Percentiles rank a stretch among this genome's conserved stretches.
These are phyloP conservation scores for Curvularia spicifera DNA, from an alignment of 2,329 filamentous ascomycete species.

Conservation along the genomic window DNA sequence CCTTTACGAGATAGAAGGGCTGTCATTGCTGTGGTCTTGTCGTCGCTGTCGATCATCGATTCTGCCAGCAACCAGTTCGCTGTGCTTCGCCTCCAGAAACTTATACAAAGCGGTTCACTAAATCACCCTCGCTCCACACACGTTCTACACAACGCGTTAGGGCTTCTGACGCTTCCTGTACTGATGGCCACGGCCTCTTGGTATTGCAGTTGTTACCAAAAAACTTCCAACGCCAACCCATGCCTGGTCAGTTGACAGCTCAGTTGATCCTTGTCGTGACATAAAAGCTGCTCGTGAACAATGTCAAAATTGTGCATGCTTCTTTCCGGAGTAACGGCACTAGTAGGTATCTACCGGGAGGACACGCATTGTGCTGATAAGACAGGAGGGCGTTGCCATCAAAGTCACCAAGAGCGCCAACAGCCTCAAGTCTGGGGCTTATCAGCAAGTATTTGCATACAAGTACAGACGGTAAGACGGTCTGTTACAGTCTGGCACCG, in stretches of 20 bases:
- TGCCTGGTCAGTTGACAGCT: slow-evolving; percentile 33
- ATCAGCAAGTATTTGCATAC: too few relatives aligned
- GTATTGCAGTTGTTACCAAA: slow-evolving; percentile 36
- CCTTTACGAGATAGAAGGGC: not conserved
- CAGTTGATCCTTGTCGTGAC: slow-evolving; percentile 22
- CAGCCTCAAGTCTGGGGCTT: slow-evolving; percentile 26
- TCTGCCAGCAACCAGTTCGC: not conserved
- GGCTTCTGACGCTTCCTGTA: slow-evolving; percentile 18
- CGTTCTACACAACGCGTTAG: slow-evolving; percentile 22
- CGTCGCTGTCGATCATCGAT: too few relatives aligned
- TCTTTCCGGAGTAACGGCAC: not conserved
- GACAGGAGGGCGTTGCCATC: slow-evolving; percentile 35
- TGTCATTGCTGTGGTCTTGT: not conserved
- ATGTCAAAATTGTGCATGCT: not conserved
- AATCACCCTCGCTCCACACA: slow-evolving; percentile 1
- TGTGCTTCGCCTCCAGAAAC: not conserved
- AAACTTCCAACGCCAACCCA: slow-evolving; percentile 30
- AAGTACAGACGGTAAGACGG: slow-evolving; percentile 13
- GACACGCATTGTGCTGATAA: slow-evolving; percentile 26
- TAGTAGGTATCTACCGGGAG: slow-evolving; percentile 30
- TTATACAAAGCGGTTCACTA: not conserved
- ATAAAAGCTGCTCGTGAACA: slow-evolving; percentile 22
- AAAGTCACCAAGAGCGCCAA: slow-evolving; percentile 34
- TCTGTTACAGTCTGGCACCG: slow-evolving; percentile 37
- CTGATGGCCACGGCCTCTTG: slow-evolving; percentile 26